Percentiles rank a stretch among this genome's conserved stretches.
Conservation (phyloP, 108 stramenopile genomes). For the Skeletonema costatum region DNA sequence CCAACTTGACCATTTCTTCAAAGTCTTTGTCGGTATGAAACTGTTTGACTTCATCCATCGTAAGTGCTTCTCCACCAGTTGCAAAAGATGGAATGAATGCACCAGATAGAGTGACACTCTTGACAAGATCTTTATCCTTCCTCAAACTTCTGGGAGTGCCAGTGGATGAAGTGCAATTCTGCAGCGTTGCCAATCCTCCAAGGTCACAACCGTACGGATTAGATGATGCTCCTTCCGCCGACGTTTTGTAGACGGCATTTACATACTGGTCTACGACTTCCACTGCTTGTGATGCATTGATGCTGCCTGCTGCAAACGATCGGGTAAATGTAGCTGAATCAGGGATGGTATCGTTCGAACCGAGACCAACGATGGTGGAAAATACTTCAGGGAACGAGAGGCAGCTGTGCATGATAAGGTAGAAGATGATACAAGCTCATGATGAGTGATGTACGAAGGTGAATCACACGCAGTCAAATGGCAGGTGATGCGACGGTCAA, state of each 20-base stretch:
- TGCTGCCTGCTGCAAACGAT: slow-evolving; percentile 46
- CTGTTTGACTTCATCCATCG: slow-evolving; percentile 43
- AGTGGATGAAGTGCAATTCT: slow-evolving; percentile 10
- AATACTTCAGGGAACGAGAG: slow-evolving; percentile 30
- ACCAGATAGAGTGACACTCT: slow-evolving; percentile 70
- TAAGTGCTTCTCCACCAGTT: slow-evolving; percentile 45
- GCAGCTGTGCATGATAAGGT: slow-evolving; percentile 5
- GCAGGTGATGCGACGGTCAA: too few relatives aligned
- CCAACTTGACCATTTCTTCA: slow-evolving; percentile 56
- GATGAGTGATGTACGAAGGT: too few relatives aligned
- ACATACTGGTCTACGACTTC: slow-evolving; percentile 62
- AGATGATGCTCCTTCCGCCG: slow-evolving; percentile 28
- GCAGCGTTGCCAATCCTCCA: slow-evolving; percentile 61
- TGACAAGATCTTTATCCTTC: slow-evolving; percentile 44
- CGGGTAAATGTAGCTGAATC: slow-evolving; percentile 52
- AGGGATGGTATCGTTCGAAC: slow-evolving; percentile 10
- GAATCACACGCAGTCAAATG: too few relatives aligned
- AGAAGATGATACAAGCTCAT: too few relatives aligned
- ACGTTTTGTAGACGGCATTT: slow-evolving; percentile 43
- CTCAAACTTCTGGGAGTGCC: slow-evolving; percentile 8
- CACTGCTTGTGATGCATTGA: slow-evolving; percentile 56
- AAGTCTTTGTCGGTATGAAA: slow-evolving; percentile 65
- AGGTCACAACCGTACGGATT: slow-evolving; percentile 68
- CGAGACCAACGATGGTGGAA: slow-evolving; percentile 26
- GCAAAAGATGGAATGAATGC: slow-evolving; percentile 62